Base-by-base conservation (phyloP, 345 rosid species). In the Brassica napus region DNA sequence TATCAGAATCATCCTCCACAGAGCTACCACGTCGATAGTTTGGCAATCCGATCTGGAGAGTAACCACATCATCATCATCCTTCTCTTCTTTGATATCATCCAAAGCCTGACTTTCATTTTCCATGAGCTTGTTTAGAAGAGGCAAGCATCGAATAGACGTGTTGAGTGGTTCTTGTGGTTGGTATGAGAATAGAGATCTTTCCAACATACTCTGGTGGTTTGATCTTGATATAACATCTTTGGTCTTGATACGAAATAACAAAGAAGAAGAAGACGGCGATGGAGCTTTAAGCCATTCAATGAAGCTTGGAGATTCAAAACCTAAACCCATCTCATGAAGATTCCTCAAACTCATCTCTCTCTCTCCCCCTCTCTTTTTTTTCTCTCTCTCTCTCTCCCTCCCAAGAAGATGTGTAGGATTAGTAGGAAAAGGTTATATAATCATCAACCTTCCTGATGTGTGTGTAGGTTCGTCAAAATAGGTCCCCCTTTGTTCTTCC, bases 41-140 rank as follows among this genome's bases (percentile, higher is more conserved):
- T 32, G 83, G 80, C 39, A 80, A 42, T 1, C 83, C 83, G 24
- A 80, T 80, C 59, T 75, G 83, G 31, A 80, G 83, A 65, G 80
- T 79, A 52, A 74, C 83, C 64, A 65, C 75, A 7, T 14, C 64
- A 7, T 14, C 75, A 69, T 69, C 83, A 39, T 75, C 68, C 23
- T 44, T 58, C 63, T 75, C 83, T 55, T 75, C 73, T 44, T 70
- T 71, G 12, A 75, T 69, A 42, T 39, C 72, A 24, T 62, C 75
- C 21, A 28, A 69, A 5, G 9, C 66, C 8, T 47, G 69, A 68
- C 32, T 79, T 47, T 44, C 65, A 3, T 69, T 55, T 7, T 80
- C 83, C 76, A 75, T 69, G 71, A 80, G 83, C 83, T 80, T 80
- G 76, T 80, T 80, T 65, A 80, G 39, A 80, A 80, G 83, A 69